phyloP scores from a whole-genome alignment of 768 basidiomycete species.

The Tremella fuciformis region DNA sequence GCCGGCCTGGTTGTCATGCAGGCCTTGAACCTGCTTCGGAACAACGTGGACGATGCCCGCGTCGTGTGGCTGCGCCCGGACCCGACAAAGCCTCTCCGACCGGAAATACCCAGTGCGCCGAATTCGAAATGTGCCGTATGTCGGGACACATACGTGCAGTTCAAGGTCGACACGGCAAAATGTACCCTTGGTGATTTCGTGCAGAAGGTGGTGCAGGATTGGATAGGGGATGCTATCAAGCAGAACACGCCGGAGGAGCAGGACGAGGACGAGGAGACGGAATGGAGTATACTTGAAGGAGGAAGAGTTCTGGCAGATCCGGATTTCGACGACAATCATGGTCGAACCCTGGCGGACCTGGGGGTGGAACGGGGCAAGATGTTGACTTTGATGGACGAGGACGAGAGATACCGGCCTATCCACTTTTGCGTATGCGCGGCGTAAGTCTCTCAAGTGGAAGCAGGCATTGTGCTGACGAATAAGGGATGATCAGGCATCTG shows the following conservation, averaged over 20 bases:
- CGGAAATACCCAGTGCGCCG: slow-evolving; percentile 65
- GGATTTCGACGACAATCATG: slow-evolving; percentile 87
- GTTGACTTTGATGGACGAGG: slow-evolving; percentile 83
- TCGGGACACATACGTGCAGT: slow-evolving; percentile 71
- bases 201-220: slow-evolving; percentile 60
- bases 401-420: slow-evolving; percentile 70
- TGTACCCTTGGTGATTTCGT: slow-evolving; percentile 72
- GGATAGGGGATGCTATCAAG: slow-evolving; percentile 23
- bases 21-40: slow-evolving; percentile 74
- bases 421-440: slow-evolving; percentile 66
- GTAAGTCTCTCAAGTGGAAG: slow-evolving; percentile 30
- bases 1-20: slow-evolving; percentile 93
- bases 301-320: slow-evolving; percentile 83
- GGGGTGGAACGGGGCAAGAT: slow-evolving; percentile 80
- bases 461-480: slow-evolving; percentile 1
- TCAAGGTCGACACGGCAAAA: slow-evolving; percentile 70
- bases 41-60: slow-evolving; percentile 54
- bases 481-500: slow-evolving; percentile 1
- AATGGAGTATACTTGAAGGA: slow-evolving; percentile 69
- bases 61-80: slow-evolving; percentile 75
- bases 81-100: slow-evolving; percentile 71
- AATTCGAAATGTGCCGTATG: slow-evolving; percentile 81
- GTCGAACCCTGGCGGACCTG: slow-evolving; percentile 74
- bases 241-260: slow-evolving; percentile 13
- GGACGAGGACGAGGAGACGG: slow-evolving; percentile 53